Conservation (phyloP, 805 yeast species). For the Kazachstania taianensis region DNA sequence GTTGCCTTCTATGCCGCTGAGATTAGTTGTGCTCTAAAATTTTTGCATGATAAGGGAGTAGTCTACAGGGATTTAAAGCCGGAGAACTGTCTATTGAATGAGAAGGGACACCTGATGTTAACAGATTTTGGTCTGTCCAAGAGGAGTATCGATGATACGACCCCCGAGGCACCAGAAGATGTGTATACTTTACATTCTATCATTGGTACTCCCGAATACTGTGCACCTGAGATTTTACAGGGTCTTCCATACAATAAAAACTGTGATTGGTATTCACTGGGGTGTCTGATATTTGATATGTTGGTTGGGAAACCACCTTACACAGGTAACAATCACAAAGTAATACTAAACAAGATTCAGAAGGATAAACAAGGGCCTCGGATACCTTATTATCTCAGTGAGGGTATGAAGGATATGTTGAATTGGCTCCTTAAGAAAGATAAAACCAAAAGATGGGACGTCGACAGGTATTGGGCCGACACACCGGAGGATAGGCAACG, state of each 20-base stretch:
- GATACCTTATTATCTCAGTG: conserved; percentile 66
- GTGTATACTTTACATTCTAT: conserved; percentile 30
- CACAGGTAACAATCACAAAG: conserved; percentile 71
- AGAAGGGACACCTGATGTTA: conserved; percentile 62
- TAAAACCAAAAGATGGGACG: conserved; percentile 56
- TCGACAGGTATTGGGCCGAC: conserved; percentile 41
- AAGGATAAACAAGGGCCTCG: conserved; percentile 45
- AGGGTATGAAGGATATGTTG: conserved; percentile 70
- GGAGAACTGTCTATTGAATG: conserved; percentile 69
- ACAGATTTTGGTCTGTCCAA: conserved; percentile 81
- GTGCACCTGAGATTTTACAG: conserved; percentile 81
- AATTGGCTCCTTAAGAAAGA: conserved; percentile 57
- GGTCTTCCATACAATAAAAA: conserved; percentile 69
- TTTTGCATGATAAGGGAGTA: conserved; percentile 69
- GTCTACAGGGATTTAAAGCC: conserved; percentile 86
- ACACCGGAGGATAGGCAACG: conserved; percentile 8
- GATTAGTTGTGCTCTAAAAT: conserved; percentile 64
- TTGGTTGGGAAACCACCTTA: conserved; percentile 83
- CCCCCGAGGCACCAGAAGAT: conserved; percentile 19
- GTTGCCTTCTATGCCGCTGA: conserved; percentile 76
- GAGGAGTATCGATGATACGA: conserved; percentile 16
- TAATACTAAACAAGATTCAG: conserved; percentile 63
- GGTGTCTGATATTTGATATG: conserved; percentile 71
- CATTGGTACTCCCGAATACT: conserved; percentile 36
- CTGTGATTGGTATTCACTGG: conserved; percentile 91